Evolutionary conservation across 768 basidiomycete species (phyloP).

Genomic region (Omphalotus guepiniiformis): DNA sequence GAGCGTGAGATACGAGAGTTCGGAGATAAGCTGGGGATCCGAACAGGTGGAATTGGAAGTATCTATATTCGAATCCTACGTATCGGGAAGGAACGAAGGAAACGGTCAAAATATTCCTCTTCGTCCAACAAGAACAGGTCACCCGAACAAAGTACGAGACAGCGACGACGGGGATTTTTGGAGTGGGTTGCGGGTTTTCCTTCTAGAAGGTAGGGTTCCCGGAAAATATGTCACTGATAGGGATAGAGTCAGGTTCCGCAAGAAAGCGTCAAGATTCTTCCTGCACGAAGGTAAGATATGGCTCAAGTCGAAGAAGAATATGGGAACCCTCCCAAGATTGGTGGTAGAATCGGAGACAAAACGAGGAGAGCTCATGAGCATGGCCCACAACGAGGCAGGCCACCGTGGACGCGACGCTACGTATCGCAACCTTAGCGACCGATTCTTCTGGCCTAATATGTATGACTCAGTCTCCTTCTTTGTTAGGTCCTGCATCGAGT

Average conservation of each 20-base stretch:
- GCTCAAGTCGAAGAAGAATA: constrained; percentile 9
- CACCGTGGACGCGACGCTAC: constrained; percentile 26
- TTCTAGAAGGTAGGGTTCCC: constrained; percentile 2
- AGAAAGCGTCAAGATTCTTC: constrained; percentile 13
- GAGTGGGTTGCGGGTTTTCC: constrained; percentile 15
- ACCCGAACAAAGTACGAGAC: neutral
- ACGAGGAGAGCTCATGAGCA: constrained; percentile 14
- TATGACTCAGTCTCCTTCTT: constrained; percentile 24
- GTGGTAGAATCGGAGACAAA: constrained; percentile 16
- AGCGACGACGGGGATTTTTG: constrained; percentile 5
- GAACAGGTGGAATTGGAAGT: no score
- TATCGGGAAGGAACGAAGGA: no score
- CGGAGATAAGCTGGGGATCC: no score
- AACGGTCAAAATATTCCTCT: no score
- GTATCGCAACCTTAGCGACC: constrained; percentile 13
- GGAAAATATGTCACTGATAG: constrained; percentile 2
- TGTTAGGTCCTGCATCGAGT: constrained; percentile 27
- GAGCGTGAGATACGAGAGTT: no score
- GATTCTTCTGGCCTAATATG: constrained; percentile 34
- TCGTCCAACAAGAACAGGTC: neutral
- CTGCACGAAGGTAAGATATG: constrained; percentile 17
- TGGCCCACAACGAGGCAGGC: constrained; percentile 24
- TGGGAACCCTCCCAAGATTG: constrained; percentile 15
- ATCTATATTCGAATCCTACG: no score
- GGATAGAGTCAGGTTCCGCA: constrained; percentile 7